These are phyloP conservation scores for Flaveria robusta DNA, from an alignment of 129 eudicot genomes.

Conservation along the genomic window DNA sequence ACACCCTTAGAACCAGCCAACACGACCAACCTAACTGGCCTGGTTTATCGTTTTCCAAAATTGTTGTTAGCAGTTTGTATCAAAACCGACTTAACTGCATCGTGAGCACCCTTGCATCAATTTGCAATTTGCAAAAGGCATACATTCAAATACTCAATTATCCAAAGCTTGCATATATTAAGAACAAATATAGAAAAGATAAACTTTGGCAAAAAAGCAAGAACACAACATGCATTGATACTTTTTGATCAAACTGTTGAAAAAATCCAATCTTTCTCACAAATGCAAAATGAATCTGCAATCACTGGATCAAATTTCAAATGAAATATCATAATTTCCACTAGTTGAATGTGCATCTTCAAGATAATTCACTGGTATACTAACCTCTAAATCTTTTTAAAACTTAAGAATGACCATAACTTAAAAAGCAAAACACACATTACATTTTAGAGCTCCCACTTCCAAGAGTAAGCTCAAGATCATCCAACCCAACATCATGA, in stretches of 20 bases:
- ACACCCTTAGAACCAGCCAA: too few relatives aligned
- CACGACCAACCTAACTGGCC: too few relatives aligned
- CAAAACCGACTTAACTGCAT: too few relatives aligned
- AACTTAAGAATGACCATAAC: conserved; percentile 22
- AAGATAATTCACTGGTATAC: conserved; percentile 31
- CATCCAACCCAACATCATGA: conserved; percentile 96
- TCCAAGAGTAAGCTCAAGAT: conserved; percentile 96
- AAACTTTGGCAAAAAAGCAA: conserved; percentile 32
- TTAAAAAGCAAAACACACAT: conserved; percentile 20
- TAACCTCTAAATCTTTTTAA: conserved; percentile 24
- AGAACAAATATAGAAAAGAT: not conserved
- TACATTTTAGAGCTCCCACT: conserved; percentile 47
- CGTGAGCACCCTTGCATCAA: not conserved
- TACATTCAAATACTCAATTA: not conserved
- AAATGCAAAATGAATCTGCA: conserved; percentile 30
- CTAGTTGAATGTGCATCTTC: conserved; percentile 36
- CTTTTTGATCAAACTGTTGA: conserved; percentile 28
- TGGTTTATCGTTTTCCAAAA: too few relatives aligned
- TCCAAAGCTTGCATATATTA: conserved; percentile 14
- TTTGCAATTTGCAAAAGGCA: not conserved
- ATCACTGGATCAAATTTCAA: conserved; percentile 23
- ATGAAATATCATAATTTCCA: conserved; percentile 32
- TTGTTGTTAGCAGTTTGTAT: too few relatives aligned
- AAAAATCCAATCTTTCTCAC: conserved; percentile 40
- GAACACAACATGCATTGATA: conserved; percentile 27